These are phyloP conservation scores for Primulina tabacum DNA, from an alignment of 257 asterid species.

Conservation along the genomic window DNA sequence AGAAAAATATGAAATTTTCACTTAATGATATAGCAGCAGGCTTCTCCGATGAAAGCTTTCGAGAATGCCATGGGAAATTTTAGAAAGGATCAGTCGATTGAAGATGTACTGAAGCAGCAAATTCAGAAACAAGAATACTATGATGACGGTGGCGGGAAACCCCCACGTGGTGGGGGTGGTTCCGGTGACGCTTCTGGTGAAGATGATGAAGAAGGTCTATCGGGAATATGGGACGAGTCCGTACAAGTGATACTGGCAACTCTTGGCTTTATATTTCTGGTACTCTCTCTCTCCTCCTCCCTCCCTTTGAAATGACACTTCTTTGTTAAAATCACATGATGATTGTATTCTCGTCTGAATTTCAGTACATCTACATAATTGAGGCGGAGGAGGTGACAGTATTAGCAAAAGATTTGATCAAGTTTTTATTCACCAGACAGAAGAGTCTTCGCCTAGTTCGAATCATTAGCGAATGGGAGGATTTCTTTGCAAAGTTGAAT, in stretches of 20 bases:
- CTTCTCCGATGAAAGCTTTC: constrained; percentile 62
- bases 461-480: constrained; percentile 34
- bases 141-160: constrained; percentile 56
- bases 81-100: constrained; percentile 56
- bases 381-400: constrained; percentile 56
- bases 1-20: background rate
- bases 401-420: constrained; percentile 47
- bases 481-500: constrained; percentile 32
- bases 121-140: constrained; percentile 62
- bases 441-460: constrained; percentile 65
- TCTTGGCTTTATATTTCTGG: constrained; percentile 59
- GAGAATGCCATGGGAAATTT: constrained; percentile 59
- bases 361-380: constrained; percentile 68
- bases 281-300: constrained; percentile 27
- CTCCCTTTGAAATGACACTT: background rate
- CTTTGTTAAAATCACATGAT: background rate
- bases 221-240: constrained; percentile 41
- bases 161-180: constrained; percentile 48
- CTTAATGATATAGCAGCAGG: constrained; percentile 35
- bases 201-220: constrained; percentile 38
- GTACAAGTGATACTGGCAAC: constrained; percentile 55
- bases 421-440: constrained; percentile 44
- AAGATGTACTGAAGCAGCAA: constrained; percentile 71
- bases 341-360: constrained; percentile 17
- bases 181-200: constrained; percentile 49